Percentiles rank a stretch among this genome's conserved stretches.
Evolutionary conservation across 441 rosid genomes (phyloP).

Genomic region (Monsonia emarginata): DNA sequence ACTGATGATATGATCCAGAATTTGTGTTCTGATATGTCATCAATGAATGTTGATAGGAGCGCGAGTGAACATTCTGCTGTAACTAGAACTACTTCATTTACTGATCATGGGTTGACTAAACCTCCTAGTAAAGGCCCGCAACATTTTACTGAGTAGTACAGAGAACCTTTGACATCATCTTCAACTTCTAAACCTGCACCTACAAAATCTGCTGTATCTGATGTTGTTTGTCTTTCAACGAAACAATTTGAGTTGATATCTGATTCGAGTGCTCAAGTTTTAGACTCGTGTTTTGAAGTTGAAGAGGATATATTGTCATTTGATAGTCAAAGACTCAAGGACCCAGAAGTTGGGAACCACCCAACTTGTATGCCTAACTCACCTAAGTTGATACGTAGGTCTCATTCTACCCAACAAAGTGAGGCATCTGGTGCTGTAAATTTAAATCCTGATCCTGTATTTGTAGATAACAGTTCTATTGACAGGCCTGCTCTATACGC

Average conservation of each 20-base stretch:
- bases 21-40: slow-evolving; percentile 29
- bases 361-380: slow-evolving; percentile 34
- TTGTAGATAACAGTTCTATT: slow-evolving; percentile 29
- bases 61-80: slow-evolving; percentile 24
- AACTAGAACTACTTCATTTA: slow-evolving; percentile 23
- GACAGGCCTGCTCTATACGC: slow-evolving; percentile 24
- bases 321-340: slow-evolving; percentile 54
- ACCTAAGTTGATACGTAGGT: slow-evolving; percentile 33
- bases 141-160: slow-evolving; percentile 31
- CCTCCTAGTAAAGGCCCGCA: slow-evolving; percentile 30
- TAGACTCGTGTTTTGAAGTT: slow-evolving; percentile 29
- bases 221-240: slow-evolving; percentile 17
- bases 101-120: slow-evolving; percentile 33
- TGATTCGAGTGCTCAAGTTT: slow-evolving; percentile 25
- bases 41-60: slow-evolving; percentile 29
- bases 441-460: slow-evolving; percentile 27
- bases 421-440: slow-evolving; percentile 28
- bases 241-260: slow-evolving; percentile 38
- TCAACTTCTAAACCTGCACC: slow-evolving; percentile 16
- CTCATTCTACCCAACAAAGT: slow-evolving; percentile 36
- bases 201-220: slow-evolving; percentile 4
- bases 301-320: slow-evolving; percentile 56
- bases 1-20: slow-evolving; percentile 24
- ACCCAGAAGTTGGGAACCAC: slow-evolving; percentile 43
- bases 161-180: slow-evolving; percentile 25